These are phyloP conservation scores for Papilionanthe hybrid DNA, from an alignment of 116 monocot genomes.

Conservation along the genomic window DNA sequence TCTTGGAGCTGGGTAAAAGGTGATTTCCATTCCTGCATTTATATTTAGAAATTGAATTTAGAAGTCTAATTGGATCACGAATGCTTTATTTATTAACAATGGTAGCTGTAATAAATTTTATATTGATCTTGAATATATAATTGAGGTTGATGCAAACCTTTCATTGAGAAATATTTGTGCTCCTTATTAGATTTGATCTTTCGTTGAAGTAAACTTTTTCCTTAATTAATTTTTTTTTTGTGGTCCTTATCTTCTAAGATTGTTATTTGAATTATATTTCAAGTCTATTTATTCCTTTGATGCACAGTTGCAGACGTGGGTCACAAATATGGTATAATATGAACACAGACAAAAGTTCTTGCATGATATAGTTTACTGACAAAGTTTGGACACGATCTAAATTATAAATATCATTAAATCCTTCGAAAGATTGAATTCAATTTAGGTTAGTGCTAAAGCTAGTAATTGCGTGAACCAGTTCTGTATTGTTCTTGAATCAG, in stretches of 20 bases:
- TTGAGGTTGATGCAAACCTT: not conserved
- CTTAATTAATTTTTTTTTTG: not conserved
- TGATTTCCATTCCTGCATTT: slow-evolving; percentile 16
- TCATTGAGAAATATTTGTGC: not conserved
- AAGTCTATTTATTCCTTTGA: not conserved
- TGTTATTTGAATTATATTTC: not conserved
- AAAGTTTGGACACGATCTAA: not conserved
- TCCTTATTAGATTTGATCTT: not conserved
- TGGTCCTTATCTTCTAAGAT: not conserved
- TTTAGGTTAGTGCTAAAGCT: no score
- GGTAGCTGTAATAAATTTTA: not conserved
- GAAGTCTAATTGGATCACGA: not conserved
- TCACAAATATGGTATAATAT: not conserved
- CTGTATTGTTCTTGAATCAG: no score
- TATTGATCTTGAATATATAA: not conserved
- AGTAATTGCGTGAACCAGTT: no score
- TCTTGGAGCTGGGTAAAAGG: slow-evolving; percentile 78
- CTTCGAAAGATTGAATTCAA: no score
- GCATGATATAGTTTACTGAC: not conserved
- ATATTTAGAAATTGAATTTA: not conserved
- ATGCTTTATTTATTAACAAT: not conserved
- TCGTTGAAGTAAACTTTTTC: not conserved
- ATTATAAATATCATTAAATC: no score
- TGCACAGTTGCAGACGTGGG: not conserved
- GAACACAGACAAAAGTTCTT: not conserved